A percentile compares a stretch with the other conserved stretches of the same genome.
phyloP scores from a whole-genome alignment of 192 early-diverging fungal species.

The Phycomyces nitens region DNA sequence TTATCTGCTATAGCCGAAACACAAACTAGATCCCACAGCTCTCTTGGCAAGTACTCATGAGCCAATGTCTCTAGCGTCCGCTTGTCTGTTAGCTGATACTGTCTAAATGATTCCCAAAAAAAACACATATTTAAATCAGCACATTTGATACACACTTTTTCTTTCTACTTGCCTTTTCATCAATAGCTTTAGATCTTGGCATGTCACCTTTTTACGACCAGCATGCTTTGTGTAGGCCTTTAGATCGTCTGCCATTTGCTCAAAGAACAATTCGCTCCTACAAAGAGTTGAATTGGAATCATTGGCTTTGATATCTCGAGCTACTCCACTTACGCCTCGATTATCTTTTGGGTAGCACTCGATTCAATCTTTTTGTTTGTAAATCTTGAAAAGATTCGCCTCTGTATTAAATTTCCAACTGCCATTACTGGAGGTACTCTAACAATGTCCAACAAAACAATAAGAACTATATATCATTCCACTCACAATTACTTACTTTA shows the following conservation, averaged over 20 bases:
- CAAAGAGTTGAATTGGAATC: not conserved
- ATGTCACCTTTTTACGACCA: slow-evolving; percentile 10
- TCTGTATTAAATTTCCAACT: not conserved
- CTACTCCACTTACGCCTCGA: not conserved
- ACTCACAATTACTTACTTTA: too few relatives aligned
- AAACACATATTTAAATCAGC: too few relatives aligned
- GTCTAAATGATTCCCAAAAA: slow-evolving; percentile 13
- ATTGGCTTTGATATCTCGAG: not conserved
- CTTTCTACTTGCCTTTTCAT: slow-evolving; percentile 7
- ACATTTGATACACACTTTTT: not conserved
- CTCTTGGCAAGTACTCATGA: slow-evolving; percentile 9
- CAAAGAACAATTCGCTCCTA: slow-evolving; percentile 37
- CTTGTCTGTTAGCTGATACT: not conserved
- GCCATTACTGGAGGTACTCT: not conserved
- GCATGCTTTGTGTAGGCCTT: slow-evolving; percentile 38
- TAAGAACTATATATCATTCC: not conserved
- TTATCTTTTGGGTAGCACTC: not conserved
- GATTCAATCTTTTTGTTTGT: not conserved
- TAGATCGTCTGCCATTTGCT: slow-evolving; percentile 33
- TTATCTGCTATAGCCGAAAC: slow-evolving; percentile 13
- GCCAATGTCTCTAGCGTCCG: not conserved
- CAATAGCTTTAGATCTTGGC: slow-evolving; percentile 5
- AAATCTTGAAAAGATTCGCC: not conserved
- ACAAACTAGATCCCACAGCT: slow-evolving; percentile 12
- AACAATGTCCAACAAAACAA: not conserved